Percentiles rank a stretch among this genome's conserved stretches.
phyloP scores from a whole-genome alignment of 495 filamentous ascomycete species.

The Penicillium coffeae region DNA sequence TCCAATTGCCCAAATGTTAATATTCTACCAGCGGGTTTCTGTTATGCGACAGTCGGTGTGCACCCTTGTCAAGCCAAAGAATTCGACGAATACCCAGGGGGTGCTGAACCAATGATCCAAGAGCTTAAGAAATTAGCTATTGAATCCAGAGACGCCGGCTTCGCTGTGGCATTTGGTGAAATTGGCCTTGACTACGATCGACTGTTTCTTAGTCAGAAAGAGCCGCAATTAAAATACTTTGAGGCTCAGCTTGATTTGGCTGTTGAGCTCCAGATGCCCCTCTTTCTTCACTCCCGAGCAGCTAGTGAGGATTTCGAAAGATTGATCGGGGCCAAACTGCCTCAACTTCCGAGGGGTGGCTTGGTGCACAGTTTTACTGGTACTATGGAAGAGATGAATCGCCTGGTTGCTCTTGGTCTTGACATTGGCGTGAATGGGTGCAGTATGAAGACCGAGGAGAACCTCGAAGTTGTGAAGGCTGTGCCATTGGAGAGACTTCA shows the following conservation, averaged over 20 bases:
- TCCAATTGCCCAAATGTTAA: conserved; percentile 1
- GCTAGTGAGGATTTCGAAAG: conserved; percentile 77
- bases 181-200: conserved; percentile 96
- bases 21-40: conserved; percentile 59
- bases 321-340: conserved; percentile 50
- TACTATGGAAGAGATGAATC: conserved; percentile 73
- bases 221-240: conserved; percentile 82
- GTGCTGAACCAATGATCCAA: conserved; percentile 53
- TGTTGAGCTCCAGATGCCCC: conserved; percentile 69
- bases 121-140: conserved; percentile 57
- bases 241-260: conserved; percentile 74
- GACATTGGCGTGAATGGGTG: conserved; percentile 90
- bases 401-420: conserved; percentile 69
- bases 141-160: conserved; percentile 42
- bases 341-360: conserved; percentile 61
- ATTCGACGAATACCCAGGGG: conserved; percentile 59
- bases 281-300: conserved; percentile 88
- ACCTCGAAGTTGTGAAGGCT: conserved; percentile 72
- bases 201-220: conserved; percentile 68
- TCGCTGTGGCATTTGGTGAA: conserved; percentile 82
- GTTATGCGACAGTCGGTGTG: conserved; percentile 87
- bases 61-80: conserved; percentile 78
- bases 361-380: conserved; percentile 92
- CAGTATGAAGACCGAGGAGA: conserved; percentile 87
- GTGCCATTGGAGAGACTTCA: conserved; percentile 72